Evolutionary conservation across 192 early-diverging fungal species (phyloP), one percentile per base, ranked within the genome.

Genomic region (Coemansia sp.): DNA sequence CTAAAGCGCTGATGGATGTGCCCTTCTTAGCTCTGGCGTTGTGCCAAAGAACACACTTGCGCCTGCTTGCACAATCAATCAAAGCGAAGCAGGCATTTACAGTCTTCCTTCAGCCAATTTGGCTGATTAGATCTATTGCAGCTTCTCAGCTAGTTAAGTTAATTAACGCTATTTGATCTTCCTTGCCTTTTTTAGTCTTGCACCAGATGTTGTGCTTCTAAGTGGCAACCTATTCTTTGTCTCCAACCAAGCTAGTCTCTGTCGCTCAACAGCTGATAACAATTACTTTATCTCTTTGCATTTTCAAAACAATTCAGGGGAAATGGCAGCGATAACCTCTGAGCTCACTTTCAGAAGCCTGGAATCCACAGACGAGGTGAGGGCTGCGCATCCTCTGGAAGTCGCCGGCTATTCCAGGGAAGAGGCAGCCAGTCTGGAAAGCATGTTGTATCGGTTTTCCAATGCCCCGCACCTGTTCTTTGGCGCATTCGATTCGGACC

Each of bases 391-490:
- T 22, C 41, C 26, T 16, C 21, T 77, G 6, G 80, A 82, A 54
- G 68, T 15, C 0, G 58, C 61, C 21, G 68, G 68, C 12, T 82
- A 77, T 58, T 40, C 74, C 0, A 22, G 32, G 7, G 76, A 78
- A 26, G 81, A 83, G 42, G 76, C 63, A 0, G 81, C 81, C 49
- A 75, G 76, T 32, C 46, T 78, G 9, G 66, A 62, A 10, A 60
- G 19, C 47, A 72, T 75, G 69, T 60, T 67, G 10, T 83, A 78
- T 69, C 63, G 81, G 22, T 73, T 63, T 54, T 42, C 13, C 1
- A 16, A 68, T 13, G 81, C 81, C 2, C 63, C 39, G 9, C 68
- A 78, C 52, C 67, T 83, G 40, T 83, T 78, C 47, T 63, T 78
- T 10, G 81, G 81, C 11, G 81, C 76, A 11, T 83, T 76, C 39